phyloP scores from a whole-genome alignment of 1,284 basidiomycete species.

The Leccinum subrobustum region DNA sequence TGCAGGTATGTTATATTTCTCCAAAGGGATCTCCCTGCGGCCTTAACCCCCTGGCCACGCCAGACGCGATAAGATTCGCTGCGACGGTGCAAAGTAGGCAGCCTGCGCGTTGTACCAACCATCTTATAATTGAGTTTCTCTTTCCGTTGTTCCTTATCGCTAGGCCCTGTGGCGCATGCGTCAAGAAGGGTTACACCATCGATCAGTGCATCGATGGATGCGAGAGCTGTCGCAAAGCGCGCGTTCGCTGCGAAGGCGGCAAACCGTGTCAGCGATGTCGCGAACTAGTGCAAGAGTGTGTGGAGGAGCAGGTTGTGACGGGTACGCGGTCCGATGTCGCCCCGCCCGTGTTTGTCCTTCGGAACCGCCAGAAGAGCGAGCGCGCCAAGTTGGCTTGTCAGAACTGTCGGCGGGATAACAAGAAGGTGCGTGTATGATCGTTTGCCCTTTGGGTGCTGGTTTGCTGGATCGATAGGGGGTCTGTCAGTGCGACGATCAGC shows the following conservation, averaged over 20 bases:
- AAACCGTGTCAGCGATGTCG: conserved; percentile 50
- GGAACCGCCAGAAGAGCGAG: conserved; percentile 37
- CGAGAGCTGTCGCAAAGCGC: conserved; percentile 49
- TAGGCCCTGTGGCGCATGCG: conserved; percentile 54
- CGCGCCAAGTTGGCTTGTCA: conserved; percentile 56
- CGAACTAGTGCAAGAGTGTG: conserved; percentile 42
- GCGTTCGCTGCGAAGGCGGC: conserved; percentile 54
- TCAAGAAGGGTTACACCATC: conserved; percentile 47
- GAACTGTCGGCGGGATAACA: conserved; percentile 57
- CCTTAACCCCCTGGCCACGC: neutral
- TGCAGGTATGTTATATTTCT: conserved; percentile 43
- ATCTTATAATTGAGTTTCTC: neutral
- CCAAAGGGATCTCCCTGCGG: neutral
- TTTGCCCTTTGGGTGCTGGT: neutral
- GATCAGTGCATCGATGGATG: conserved; percentile 56
- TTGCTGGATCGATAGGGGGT: neutral
- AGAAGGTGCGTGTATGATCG: conserved; percentile 43
- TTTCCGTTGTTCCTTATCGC: neutral
- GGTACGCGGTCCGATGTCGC: conserved; percentile 23
- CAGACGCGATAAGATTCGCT: conserved; percentile 59
- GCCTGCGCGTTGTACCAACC: conserved; percentile 1
- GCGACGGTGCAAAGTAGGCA: conserved; percentile 51
- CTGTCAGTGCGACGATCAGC: conserved; percentile 44
- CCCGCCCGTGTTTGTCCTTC: conserved; percentile 24
- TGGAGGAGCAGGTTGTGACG: conserved; percentile 26